These are phyloP conservation scores for Fusarium dlaminii DNA, from an alignment of 2,329 filamentous ascomycete genomes.

Conservation along the genomic window DNA sequence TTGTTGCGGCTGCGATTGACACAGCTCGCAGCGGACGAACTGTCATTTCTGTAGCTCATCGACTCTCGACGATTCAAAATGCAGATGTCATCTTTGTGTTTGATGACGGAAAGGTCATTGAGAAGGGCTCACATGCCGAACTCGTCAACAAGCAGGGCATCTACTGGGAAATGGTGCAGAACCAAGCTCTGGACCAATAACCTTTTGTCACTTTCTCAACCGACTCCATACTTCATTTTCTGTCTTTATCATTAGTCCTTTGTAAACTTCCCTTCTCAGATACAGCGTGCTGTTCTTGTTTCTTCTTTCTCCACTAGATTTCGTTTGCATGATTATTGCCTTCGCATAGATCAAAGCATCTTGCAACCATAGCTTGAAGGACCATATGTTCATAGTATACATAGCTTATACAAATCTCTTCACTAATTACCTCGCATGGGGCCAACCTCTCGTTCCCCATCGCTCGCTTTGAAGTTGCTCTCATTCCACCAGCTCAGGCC, in stretches of 20 bases:
- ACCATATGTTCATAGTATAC: too few relatives aligned
- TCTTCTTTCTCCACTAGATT: background rate
- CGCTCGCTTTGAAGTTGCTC: background rate
- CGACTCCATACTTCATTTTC: fast-evolving
- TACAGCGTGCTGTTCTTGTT: background rate
- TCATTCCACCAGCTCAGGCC: conserved; percentile 3
- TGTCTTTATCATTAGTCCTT: background rate
- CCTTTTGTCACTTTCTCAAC: too few relatives aligned
- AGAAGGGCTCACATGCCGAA: conserved; percentile 52
- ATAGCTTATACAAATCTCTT: background rate
- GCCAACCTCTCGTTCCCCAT: background rate
- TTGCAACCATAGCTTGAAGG: background rate
- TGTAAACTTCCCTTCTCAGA: background rate
- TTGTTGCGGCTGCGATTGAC: conserved; percentile 74
- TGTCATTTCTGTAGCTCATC: conserved; percentile 76
- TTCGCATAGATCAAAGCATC: background rate
- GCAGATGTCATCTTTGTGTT: conserved; percentile 58
- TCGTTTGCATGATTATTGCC: background rate
- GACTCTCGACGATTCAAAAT: conserved; percentile 53
- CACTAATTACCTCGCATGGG: background rate
- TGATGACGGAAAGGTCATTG: conserved; percentile 52
- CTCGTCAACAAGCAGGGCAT: conserved; percentile 28
- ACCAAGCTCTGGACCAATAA: conserved; percentile 27
- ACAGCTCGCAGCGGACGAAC: conserved; percentile 67
- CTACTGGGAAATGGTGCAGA: conserved; percentile 40